phyloP scores from a whole-genome alignment of 2,329 filamentous ascomycete genomes.

The Clonostachys rhizophaga region DNA sequence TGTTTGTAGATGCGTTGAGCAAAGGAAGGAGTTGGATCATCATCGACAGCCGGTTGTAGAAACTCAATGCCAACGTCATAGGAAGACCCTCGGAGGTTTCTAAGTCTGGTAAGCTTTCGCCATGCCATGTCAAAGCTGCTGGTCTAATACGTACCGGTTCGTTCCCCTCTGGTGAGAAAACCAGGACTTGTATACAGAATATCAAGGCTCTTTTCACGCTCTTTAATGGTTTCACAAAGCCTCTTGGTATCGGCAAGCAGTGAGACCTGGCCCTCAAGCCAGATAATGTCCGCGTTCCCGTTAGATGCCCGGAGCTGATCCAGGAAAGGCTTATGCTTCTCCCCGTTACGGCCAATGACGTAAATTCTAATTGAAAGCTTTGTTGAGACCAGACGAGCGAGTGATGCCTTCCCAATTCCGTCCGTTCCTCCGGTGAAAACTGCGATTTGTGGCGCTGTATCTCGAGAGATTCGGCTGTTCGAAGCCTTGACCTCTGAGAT shows the following conservation, averaged over 20 bases:
- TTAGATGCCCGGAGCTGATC: background rate
- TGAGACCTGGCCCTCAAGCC: conserved; percentile 1
- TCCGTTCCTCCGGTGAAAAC: conserved; percentile 1
- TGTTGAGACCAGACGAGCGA: background rate
- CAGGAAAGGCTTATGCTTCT: background rate
- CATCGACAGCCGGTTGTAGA: background rate
- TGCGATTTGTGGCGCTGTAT: background rate
- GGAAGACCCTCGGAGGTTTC: background rate
- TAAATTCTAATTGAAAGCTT: background rate
- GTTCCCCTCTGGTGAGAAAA: background rate
- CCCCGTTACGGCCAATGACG: conserved; percentile 1
- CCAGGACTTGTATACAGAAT: background rate
- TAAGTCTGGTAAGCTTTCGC: too few species aligned
- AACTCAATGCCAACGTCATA: background rate
- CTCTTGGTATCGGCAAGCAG: background rate
- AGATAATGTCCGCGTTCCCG: background rate
- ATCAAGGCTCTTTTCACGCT: background rate
- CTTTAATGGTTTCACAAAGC: background rate
- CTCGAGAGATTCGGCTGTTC: background rate
- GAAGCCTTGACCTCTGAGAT: background rate
- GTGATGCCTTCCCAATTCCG: conserved; percentile 1
- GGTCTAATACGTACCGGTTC: background rate
- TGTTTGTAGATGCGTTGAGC: background rate
- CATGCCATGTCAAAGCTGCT: too few species aligned
- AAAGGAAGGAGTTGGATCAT: background rate